A percentile compares a stretch with the other conserved stretches of the same genome.
Conservation (phyloP, 768 basidiomycete genomes). For the Pleurotus citrinopileatus region DNA sequence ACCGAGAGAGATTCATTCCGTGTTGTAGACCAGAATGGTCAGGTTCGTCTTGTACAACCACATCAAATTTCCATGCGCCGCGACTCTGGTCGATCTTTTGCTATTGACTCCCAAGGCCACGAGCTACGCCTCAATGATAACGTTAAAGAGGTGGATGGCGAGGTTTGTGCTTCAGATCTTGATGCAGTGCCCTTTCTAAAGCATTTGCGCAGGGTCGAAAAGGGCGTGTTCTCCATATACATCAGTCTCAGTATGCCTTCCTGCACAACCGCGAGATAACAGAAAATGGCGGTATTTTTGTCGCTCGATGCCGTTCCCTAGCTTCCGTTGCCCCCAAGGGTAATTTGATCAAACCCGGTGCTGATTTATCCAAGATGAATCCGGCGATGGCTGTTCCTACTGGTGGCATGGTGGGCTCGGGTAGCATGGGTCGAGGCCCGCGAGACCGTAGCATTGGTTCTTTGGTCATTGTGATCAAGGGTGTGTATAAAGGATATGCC, state of each 20-base stretch:
- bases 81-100: constrained; percentile 78
- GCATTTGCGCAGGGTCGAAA: constrained; percentile 58
- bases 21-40: constrained; percentile 91
- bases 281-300: constrained; percentile 94
- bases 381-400: constrained; percentile 63
- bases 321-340: constrained; percentile 87
- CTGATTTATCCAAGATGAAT: constrained; percentile 91
- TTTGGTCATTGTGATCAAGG: constrained; percentile 78
- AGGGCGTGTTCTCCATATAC: constrained; percentile 90
- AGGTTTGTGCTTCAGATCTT: constrained; percentile 46
- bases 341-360: constrained; percentile 57
- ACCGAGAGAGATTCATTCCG: constrained; percentile 96
- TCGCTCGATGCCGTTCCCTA: constrained; percentile 81
- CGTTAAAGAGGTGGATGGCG: constrained; percentile 88
- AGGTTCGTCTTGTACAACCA: constrained; percentile 84
- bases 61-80: constrained; percentile 93
- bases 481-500: constrained; percentile 85
- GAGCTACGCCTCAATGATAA: constrained; percentile 87
- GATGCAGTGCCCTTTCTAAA: neutral
- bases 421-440: constrained; percentile 74
- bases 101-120: constrained; percentile 85
- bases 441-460: constrained; percentile 81
- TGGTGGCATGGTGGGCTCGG: constrained; percentile 81
- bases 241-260: constrained; percentile 93
- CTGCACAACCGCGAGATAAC: constrained; percentile 86